Conservation (phyloP, 306 rosid genomes). For the Carpinus viminea region DNA sequence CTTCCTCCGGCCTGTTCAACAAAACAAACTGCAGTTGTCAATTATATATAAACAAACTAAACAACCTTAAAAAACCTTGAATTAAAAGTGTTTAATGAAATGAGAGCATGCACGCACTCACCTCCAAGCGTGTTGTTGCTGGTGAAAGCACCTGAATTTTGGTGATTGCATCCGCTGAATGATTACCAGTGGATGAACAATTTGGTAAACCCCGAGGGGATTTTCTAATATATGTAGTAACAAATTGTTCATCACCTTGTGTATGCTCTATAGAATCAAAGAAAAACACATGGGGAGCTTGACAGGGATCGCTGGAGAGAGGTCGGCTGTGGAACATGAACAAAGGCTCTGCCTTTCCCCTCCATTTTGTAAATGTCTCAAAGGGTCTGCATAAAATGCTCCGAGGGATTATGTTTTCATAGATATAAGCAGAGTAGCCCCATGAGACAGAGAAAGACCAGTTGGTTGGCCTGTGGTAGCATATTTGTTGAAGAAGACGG, state of each 20-base stretch:
- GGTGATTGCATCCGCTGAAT: slow-evolving; percentile 42
- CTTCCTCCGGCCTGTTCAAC: too few species aligned
- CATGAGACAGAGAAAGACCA: slow-evolving; percentile 57
- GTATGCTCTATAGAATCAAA: slow-evolving; percentile 24
- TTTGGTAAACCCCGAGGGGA: slow-evolving; percentile 26
- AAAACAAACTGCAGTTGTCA: too few species aligned
- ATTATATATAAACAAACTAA: too few species aligned
- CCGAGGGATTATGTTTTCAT: slow-evolving; percentile 38
- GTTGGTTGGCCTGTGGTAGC: slow-evolving; percentile 43
- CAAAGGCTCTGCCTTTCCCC: slow-evolving; percentile 6
- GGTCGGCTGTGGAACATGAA: slow-evolving; percentile 49
- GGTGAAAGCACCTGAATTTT: slow-evolving; percentile 41
- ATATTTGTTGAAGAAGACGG: slow-evolving; percentile 52
- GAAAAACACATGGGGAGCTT: slow-evolving; percentile 49
- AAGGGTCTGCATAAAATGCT: slow-evolving; percentile 40
- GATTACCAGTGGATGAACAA: slow-evolving; percentile 39
- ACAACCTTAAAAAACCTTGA: too few species aligned
- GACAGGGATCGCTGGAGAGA: slow-evolving; percentile 35
- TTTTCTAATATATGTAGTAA: slow-evolving; percentile 33
- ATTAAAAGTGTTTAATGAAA: neutral
- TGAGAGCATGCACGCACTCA: neutral
- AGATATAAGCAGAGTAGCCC: slow-evolving; percentile 56
- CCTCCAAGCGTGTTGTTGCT: slow-evolving; percentile 25
- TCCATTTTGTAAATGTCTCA: slow-evolving; percentile 50
- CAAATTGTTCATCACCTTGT: neutral